Evolutionary conservation across 2,329 filamentous ascomycete genomes (phyloP), one percentile per base, ranked within the genome.

Genomic region (Colletotrichum truncatum): DNA sequence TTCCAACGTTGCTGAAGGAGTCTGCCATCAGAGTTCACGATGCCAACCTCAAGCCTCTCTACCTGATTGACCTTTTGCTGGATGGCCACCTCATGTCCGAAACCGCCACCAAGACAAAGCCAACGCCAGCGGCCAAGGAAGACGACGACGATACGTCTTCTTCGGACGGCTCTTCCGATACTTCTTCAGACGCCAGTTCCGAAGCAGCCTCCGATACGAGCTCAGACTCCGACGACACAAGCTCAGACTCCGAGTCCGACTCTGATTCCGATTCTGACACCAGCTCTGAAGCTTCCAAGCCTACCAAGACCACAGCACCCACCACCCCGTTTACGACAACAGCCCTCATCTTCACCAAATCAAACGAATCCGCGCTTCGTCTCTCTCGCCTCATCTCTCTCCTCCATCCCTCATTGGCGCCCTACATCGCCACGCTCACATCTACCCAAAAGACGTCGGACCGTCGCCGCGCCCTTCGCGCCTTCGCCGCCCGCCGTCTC

Each of bases 261-360:
- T 74, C 70, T 11, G 70, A 56, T 16, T 70, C 46, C 14, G 16
- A 32, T 4, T 61, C 62, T 4, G 46, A 52, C 28, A 69, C 56
- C 39, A 63, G 64, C 41, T 64, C 68, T 25, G 46, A 68, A 11
- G 25, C 66, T 38, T 36, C 62, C 10, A 63, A 53, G 16, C 49
- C 62, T 1, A 43, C 56, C 2, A 61, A 62, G 36, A 25, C 49
- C 25, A 53, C 56, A n/a, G 21, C 41, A 36, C 28, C 46, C 32
- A 55, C 55, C 16, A 25, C 39, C 59, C 18, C 70, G 67, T 74
- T 78, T 67, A 70, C 75, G 16, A 79, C 82, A 28, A 81, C 80
- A 3, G 88, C 91, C 10, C 84, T 98, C 34, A 89, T 98, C 69
- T 98, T 98, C 76, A 94, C 94, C 48, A 93, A 93, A 71, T 97